Conservation (phyloP, 2,329 filamentous ascomycete genomes). For the Alternaria viburni region DNA sequence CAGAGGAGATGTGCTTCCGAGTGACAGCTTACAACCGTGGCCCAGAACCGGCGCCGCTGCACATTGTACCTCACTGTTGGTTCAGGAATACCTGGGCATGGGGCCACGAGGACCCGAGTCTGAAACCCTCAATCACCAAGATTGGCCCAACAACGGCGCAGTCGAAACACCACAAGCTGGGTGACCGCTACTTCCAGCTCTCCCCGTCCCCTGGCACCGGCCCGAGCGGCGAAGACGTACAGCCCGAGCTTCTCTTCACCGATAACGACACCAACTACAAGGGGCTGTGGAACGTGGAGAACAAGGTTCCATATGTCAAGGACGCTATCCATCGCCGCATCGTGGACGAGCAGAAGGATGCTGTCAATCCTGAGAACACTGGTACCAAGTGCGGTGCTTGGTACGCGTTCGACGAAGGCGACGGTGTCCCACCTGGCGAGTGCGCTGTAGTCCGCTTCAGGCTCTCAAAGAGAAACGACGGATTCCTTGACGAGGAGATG, state of each 20-base stretch:
- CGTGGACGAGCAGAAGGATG: conserved; percentile 78
- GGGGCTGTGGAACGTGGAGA: conserved; percentile 73
- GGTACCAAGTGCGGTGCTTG: conserved; percentile 92
- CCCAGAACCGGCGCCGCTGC: conserved; percentile 85
- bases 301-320: conserved; percentile 85
- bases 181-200: conserved; percentile 81
- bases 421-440: conserved; percentile 86
- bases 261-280: conserved; percentile 94
- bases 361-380: conserved; percentile 77
- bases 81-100: conserved; percentile 98
- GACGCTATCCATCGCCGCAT: conserved; percentile 93
- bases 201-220: conserved; percentile 90
- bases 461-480: conserved; percentile 75
- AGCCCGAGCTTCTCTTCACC: conserved; percentile 87
- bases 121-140: conserved; percentile 79
- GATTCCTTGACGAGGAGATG: conserved; percentile 87
- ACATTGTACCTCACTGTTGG: conserved; percentile 94
- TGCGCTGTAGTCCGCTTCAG: conserved; percentile 95
- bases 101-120: conserved; percentile 76
- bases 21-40: conserved; percentile 97
- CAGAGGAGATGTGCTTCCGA: conserved; percentile 90
- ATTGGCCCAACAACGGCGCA: conserved; percentile 71
- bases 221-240: conserved; percentile 77
- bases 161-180: conserved; percentile 80
- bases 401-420: conserved; percentile 89